Evolutionary conservation across 371 early-diverging fungal species (phyloP).

Genomic region (Actinomortierella wolfii): DNA sequence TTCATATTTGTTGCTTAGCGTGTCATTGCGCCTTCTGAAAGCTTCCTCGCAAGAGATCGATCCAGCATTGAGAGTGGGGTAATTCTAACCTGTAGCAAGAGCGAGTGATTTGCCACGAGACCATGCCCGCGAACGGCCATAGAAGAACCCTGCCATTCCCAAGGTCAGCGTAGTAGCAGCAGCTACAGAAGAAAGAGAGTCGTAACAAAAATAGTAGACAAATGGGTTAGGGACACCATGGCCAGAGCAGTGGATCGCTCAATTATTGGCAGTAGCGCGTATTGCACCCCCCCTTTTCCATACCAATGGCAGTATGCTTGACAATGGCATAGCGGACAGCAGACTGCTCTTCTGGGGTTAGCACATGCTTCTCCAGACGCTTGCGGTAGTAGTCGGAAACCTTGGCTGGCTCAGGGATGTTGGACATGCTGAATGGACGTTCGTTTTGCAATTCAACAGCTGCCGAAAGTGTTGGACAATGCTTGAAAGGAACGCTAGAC

Average conservation of each 20-base stretch:
- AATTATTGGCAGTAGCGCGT: background rate
- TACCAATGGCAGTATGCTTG: conserved; percentile 40
- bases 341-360: conserved; percentile 32
- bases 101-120: conserved; percentile 12
- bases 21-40: no score
- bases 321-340: conserved; percentile 37
- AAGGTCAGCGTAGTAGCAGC: conserved; percentile 32
- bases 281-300: background rate
- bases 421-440: background rate
- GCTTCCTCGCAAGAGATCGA: background rate
- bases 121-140: conserved; percentile 38
- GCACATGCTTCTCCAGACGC: conserved; percentile 36
- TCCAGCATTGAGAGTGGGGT: background rate
- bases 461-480: no score
- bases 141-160: conserved; percentile 29
- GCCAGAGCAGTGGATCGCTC: background rate
- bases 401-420: conserved; percentile 12
- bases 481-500: no score
- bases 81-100: conserved; percentile 14
- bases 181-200: conserved; percentile 6
- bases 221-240: background rate
- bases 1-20: background rate
- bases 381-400: conserved; percentile 38
- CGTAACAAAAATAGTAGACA: background rate
- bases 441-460: no score